Base-by-base conservation (phyloP, 768 basidiomycete species). In the Tubosaeta sp. region DNA sequence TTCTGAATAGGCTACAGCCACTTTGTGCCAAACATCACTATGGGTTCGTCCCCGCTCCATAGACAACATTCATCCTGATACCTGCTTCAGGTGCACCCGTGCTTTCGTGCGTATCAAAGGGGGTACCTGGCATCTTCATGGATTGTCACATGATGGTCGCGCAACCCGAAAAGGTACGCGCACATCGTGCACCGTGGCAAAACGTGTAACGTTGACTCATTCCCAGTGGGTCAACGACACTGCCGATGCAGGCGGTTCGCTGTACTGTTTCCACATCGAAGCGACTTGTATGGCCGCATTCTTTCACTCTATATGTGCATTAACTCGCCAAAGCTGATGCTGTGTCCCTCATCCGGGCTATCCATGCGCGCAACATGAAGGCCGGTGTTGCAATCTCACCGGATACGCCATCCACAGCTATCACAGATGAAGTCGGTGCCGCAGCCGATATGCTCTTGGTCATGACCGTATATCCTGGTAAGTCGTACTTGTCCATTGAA, bases 131-230 rank as follows among this genome's bases (percentile, higher is more conserved):
- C 48, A 97, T 97, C 61, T 98, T 94, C 76, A 98, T 99, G 95
- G 97, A 99, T 71, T 97, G 95, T 71, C 97, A 99, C 72, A 98
- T 98, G 97, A 99, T 99, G 97, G 97, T 99, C 17, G 70, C 93
- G 0, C 76, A 97, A 45, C 97, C 97, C 10, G 91, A 88, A 65
- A 86, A 87, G 78, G 95, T 91, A 59, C 48, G n/a, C 45, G 63
- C 8, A 32, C 34, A 17, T 17, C 29, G 41, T 22, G 25, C 17
- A 38, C 34, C 8, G 5, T 16, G 5, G 27, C 9, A 29, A 27
- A 33, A 50, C 19, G n/a, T 7, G 25, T 37, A 6, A 51, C 48
- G 9, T 38, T 31, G 38, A 22, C 37, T 9, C 38, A 19, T 46
- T 37, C 14, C 12, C 60, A 98, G 92, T 98, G 97, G 97, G 91